Evolutionary conservation across 2,329 filamentous ascomycete genomes (phyloP).

Genomic region (Chaetomiaceae sp.): DNA sequence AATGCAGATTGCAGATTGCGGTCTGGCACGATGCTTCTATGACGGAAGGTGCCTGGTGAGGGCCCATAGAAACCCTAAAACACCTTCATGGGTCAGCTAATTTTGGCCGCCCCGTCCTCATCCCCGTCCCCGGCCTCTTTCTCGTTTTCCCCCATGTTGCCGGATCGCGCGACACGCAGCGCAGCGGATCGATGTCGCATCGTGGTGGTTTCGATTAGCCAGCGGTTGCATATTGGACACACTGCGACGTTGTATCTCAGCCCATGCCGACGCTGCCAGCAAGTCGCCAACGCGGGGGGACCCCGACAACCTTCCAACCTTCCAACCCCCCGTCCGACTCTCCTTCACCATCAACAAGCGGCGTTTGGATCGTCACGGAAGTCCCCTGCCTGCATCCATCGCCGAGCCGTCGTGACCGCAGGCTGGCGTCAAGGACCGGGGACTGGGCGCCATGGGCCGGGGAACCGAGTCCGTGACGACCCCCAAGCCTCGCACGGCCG

Average conservation of each 20-base stretch:
- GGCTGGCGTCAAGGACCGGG: background rate
- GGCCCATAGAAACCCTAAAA: background rate
- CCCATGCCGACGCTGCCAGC: background rate
- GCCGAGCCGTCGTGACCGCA: background rate
- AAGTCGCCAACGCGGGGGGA: background rate
- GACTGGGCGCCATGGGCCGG: background rate
- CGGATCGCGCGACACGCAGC: background rate
- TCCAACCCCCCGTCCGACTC: background rate
- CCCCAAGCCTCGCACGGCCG: background rate
- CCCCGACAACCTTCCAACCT: background rate
- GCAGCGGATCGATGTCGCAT: conserved; percentile 1
- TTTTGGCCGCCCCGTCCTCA: too few relatives aligned
- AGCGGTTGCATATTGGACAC: background rate
- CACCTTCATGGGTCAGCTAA: too few relatives aligned
- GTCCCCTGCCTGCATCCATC: background rate
- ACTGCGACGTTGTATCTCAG: background rate
- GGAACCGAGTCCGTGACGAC: background rate
- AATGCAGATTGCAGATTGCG: too few relatives aligned
- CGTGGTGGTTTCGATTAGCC: background rate
- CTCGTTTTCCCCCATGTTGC: background rate
- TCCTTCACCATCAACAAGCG: background rate
- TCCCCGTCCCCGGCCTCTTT: too few relatives aligned
- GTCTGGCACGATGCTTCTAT: background rate
- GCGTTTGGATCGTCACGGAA: background rate
- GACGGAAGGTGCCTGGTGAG: background rate